These are phyloP conservation scores for Priceomyces melissophilus DNA, from an alignment of 805 yeast species.

Conservation along the genomic window DNA sequence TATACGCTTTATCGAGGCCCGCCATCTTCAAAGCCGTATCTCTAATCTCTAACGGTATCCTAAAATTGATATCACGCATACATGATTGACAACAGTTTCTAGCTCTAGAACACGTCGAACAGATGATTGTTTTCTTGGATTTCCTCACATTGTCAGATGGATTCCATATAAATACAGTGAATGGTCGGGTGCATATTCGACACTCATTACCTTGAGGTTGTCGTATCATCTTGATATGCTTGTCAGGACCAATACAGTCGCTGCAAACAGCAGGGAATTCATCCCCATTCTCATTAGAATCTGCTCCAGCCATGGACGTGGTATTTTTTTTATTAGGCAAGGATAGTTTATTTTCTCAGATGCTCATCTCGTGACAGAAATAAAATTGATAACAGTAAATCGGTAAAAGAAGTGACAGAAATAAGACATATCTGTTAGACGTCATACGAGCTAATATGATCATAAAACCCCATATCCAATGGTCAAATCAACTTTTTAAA, in stretches of 20 bases:
- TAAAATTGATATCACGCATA: slow-evolving; percentile 75
- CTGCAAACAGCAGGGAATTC: slow-evolving; percentile 68
- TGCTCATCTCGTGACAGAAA: too few relatives aligned
- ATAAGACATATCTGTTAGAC: too few relatives aligned
- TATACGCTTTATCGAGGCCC: slow-evolving; percentile 33
- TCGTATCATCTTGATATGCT: slow-evolving; percentile 66
- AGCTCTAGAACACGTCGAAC: slow-evolving; percentile 74
- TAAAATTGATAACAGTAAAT: too few relatives aligned
- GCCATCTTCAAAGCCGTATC: slow-evolving; percentile 80
- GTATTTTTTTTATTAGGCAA: too few relatives aligned
- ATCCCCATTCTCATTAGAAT: slow-evolving; percentile 1
- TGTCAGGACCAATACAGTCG: slow-evolving; percentile 64
- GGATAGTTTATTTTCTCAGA: too few relatives aligned
- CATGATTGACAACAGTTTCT: slow-evolving; percentile 88
- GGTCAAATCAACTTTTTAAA: too few relatives aligned
- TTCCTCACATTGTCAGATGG: slow-evolving; percentile 35
- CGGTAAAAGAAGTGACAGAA: too few relatives aligned
- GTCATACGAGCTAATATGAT: too few relatives aligned
- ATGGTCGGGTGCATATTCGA: slow-evolving; percentile 80
- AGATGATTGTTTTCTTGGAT: slow-evolving; percentile 63
- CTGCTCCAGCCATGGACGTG: too few relatives aligned
- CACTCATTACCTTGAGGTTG: slow-evolving; percentile 78
- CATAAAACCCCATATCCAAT: too few relatives aligned
- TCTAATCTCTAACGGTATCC: slow-evolving; percentile 73
- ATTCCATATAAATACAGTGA: slow-evolving; percentile 76